Conservation (phyloP, 176 grass and related monocot genomes). For the Hyparrhenia diplandra region DNA sequence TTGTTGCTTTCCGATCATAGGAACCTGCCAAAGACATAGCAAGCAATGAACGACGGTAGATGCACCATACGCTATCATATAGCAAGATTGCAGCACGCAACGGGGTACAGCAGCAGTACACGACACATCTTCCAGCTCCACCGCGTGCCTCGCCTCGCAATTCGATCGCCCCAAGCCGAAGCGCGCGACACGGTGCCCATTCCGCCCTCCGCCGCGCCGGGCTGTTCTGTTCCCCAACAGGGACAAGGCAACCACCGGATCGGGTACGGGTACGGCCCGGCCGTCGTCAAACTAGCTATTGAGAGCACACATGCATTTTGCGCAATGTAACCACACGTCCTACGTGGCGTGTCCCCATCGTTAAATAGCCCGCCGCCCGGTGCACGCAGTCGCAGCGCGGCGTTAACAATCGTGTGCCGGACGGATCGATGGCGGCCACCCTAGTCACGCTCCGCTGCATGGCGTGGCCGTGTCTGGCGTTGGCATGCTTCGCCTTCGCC, state of each 20-base stretch:
- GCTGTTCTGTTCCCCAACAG: not conserved
- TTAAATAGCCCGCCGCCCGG: conserved; percentile 21
- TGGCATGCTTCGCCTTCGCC: not conserved
- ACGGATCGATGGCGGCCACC: not conserved
- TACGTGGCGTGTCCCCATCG: not conserved
- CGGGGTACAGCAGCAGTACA: too few relatives aligned
- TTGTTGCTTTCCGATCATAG: not conserved
- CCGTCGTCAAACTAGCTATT: not conserved
- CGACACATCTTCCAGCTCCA: too few relatives aligned
- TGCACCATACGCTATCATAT: too few relatives aligned
- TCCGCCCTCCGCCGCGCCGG: too few relatives aligned
- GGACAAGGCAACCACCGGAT: conserved; percentile 34
- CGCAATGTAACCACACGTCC: not conserved
- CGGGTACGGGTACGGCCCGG: not conserved
- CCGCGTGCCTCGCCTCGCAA: too few relatives aligned
- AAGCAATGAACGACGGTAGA: too few relatives aligned
- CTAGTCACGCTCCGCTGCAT: not conserved
- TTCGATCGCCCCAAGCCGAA: too few relatives aligned
- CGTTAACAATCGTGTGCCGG: not conserved
- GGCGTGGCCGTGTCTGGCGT: not conserved
- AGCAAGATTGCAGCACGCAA: too few relatives aligned
- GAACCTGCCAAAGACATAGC: not conserved
- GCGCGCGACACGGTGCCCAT: too few relatives aligned
- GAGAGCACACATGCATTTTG: too few relatives aligned
- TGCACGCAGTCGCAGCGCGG: not conserved